Percentiles rank a stretch among this genome's conserved stretches.
These are phyloP conservation scores for Leavenworthia alabamica DNA, from an alignment of 345 rosid species.

Conservation along the genomic window DNA sequence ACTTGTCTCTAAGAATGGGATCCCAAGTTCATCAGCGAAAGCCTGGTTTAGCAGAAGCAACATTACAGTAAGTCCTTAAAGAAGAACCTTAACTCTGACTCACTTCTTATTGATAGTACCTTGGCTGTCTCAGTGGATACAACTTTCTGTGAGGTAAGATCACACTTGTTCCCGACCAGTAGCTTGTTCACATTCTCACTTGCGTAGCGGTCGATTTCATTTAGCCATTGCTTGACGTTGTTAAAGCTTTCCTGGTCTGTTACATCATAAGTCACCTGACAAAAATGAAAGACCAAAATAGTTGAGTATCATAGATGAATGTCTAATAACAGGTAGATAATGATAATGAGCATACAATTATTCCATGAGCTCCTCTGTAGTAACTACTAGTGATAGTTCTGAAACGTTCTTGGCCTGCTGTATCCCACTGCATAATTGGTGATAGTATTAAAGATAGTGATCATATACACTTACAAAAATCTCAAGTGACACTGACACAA, in stretches of 20 bases:
- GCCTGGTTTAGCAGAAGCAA: conserved; percentile 39
- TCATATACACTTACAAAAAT: not conserved
- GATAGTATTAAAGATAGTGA: not conserved
- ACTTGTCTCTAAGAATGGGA: conserved; percentile 80
- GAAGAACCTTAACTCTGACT: not conserved
- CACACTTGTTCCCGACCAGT: conserved; percentile 65
- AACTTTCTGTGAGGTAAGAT: conserved; percentile 59
- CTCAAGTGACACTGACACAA: not conserved
- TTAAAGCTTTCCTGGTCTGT: conserved; percentile 78
- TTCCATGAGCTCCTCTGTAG: conserved; percentile 93
- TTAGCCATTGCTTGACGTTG: conserved; percentile 74
- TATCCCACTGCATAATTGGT: conserved; percentile 66
- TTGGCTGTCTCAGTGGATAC: conserved; percentile 73
- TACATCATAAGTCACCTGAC: conserved; percentile 73
- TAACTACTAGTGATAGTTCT: conserved; percentile 91
- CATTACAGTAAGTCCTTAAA: not conserved
- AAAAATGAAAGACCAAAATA: not conserved
- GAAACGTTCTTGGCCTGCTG: conserved; percentile 91
- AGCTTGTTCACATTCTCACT: conserved; percentile 76
- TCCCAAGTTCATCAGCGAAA: conserved; percentile 67
- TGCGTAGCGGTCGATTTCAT: conserved; percentile 70
- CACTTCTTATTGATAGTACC: conserved; percentile 31
- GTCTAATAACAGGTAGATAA: not conserved
- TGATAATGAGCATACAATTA: conserved; percentile 42
- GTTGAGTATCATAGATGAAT: not conserved